A percentile compares a stretch with the other conserved stretches of the same genome.
These are phyloP conservation scores for Pterula multifida DNA, from an alignment of 1,284 basidiomycete species.

Conservation along the genomic window DNA sequence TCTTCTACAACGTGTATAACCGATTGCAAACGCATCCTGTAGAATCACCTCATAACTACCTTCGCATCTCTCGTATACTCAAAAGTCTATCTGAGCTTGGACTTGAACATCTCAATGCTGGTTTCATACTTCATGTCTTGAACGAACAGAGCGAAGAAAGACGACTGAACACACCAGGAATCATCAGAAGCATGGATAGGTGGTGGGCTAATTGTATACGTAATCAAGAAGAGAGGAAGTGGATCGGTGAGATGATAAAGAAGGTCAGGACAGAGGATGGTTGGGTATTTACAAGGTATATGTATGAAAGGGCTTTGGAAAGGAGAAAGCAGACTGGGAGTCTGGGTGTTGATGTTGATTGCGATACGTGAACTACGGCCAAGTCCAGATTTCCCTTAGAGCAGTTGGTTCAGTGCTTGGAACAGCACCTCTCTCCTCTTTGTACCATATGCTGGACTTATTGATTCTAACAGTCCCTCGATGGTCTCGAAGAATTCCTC, in stretches of 20 bases:
- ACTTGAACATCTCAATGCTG: constrained; percentile 47
- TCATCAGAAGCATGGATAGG: constrained; percentile 55
- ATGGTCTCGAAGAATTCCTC: constrained; percentile 34
- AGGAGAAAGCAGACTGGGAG: background rate
- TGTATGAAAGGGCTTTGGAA: constrained; percentile 36
- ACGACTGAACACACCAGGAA: constrained; percentile 33
- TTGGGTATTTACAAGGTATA: constrained; percentile 41
- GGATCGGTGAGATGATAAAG: constrained; percentile 36
- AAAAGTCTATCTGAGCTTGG: constrained; percentile 65
- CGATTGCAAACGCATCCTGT: constrained; percentile 5
- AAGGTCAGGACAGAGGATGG: constrained; percentile 30
- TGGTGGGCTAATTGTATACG: constrained; percentile 72
- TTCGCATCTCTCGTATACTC: constrained; percentile 67
- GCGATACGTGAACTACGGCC: background rate
- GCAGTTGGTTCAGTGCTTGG: constrained; percentile 31
- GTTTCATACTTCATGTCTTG: constrained; percentile 59
- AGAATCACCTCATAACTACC: constrained; percentile 63
- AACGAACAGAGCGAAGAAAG: constrained; percentile 54
- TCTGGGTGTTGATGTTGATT: background rate
- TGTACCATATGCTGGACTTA: constrained; percentile 37
- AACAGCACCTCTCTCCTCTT: constrained; percentile 35
- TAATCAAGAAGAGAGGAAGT: constrained; percentile 42
- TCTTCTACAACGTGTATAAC: background rate
- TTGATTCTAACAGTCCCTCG: constrained; percentile 39
- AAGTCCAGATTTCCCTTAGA: constrained; percentile 19